Conservation (phyloP, 176 grass and related monocot species). For the Pharus latifolius region DNA sequence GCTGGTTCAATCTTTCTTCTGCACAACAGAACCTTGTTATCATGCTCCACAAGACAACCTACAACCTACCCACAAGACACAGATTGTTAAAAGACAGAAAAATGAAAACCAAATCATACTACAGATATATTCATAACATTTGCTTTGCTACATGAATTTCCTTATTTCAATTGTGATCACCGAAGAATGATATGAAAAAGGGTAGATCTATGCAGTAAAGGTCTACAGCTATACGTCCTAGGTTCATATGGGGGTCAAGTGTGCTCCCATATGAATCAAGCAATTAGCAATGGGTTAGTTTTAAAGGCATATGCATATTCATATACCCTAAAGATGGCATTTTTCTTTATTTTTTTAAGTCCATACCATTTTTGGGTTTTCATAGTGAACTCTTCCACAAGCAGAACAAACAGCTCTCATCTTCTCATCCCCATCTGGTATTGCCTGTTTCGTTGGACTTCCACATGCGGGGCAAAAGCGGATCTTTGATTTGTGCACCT, state of each 20-base stretch:
- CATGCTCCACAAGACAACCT: constrained; percentile 91
- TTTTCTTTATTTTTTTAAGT: neutral
- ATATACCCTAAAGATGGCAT: neutral
- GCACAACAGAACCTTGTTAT: constrained; percentile 87
- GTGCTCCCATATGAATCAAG: neutral
- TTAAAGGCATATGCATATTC: neutral
- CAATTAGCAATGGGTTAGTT: neutral
- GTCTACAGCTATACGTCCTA: neutral
- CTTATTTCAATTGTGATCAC: neutral
- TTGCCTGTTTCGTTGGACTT: constrained; percentile 58
- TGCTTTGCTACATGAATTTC: neutral
- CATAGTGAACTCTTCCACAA: constrained; percentile 88
- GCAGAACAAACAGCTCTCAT: constrained; percentile 77
- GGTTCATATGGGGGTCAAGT: neutral
- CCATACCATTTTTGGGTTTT: constrained; percentile 94
- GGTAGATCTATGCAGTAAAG: neutral
- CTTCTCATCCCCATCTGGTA: constrained; percentile 94
- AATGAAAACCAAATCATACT: neutral
- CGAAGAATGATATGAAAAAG: neutral
- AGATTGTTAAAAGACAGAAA: constrained; percentile 2
- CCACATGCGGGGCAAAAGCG: constrained; percentile 69
- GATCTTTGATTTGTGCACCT: constrained; percentile 70
- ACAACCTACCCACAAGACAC: constrained; percentile 56
- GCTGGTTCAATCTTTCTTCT: constrained; percentile 95
- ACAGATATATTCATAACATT: neutral